Evolutionary conservation across 2,329 filamentous ascomycete species (phyloP).

Genomic region (Penicillium sp.): DNA sequence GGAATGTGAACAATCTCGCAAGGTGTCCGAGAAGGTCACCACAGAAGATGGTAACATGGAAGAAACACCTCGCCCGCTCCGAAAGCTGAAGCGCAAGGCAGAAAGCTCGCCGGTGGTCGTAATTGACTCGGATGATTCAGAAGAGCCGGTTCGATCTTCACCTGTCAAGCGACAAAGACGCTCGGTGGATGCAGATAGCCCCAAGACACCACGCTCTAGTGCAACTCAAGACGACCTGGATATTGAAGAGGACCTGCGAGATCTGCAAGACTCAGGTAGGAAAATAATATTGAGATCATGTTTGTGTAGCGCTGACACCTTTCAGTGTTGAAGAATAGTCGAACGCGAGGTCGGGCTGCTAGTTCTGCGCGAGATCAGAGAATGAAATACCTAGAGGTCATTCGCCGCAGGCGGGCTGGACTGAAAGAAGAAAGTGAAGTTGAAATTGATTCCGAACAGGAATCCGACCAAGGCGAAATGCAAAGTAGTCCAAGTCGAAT

Average conservation of each 20-base stretch:
- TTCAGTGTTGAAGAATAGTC: slow-evolving; percentile 33
- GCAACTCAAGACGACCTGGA: slow-evolving; percentile 37
- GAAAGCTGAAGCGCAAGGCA: slow-evolving; percentile 28
- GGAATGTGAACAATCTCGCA: neutral
- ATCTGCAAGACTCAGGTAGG: slow-evolving; percentile 43
- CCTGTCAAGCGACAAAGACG: slow-evolving; percentile 25
- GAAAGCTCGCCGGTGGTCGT: slow-evolving; percentile 23
- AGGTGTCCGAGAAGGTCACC: neutral
- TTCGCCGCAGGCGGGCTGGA: slow-evolving; percentile 42
- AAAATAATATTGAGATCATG: no score
- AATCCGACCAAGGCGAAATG: slow-evolving; percentile 9
- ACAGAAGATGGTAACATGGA: slow-evolving; percentile 8
- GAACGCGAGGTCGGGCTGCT: slow-evolving; percentile 39
- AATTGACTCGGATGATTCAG: slow-evolving; percentile 23
- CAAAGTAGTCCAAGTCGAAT: slow-evolving; percentile 16
- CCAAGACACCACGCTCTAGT: slow-evolving; percentile 22
- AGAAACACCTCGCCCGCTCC: slow-evolving; percentile 17
- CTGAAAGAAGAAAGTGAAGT: slow-evolving; percentile 28
- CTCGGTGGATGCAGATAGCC: slow-evolving; percentile 10
- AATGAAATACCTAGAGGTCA: slow-evolving; percentile 39
- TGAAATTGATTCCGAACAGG: slow-evolving; percentile 7
- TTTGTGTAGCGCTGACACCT: no score
- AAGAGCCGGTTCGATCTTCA: slow-evolving; percentile 26
- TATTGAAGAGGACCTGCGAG: slow-evolving; percentile 42
- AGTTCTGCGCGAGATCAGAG: slow-evolving; percentile 37